These are phyloP conservation scores for Flaveria robusta DNA, from an alignment of 129 eudicot species.

Conservation along the genomic window DNA sequence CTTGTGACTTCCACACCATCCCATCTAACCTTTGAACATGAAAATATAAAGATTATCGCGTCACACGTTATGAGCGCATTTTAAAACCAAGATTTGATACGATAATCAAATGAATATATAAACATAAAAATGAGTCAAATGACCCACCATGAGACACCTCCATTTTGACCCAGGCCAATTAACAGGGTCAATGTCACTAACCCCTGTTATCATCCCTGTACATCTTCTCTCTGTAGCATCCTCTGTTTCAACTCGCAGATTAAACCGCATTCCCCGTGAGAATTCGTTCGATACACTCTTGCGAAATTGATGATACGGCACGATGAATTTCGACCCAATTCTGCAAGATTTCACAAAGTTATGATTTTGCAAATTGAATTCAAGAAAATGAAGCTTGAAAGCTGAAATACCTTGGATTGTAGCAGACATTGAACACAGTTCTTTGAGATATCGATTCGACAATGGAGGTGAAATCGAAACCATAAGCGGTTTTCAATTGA, in stretches of 20 bases:
- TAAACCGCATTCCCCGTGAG: slow-evolving; percentile 80
- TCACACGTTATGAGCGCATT: too few relatives aligned
- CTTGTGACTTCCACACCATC: slow-evolving; percentile 58
- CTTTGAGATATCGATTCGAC: slow-evolving; percentile 58
- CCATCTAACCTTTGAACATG: slow-evolving; percentile 77
- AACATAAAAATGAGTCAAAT: neutral
- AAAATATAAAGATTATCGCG: neutral
- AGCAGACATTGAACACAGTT: slow-evolving; percentile 56
- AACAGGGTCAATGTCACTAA: slow-evolving; percentile 62
- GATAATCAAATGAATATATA: too few relatives aligned
- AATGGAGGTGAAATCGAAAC: slow-evolving; percentile 43
- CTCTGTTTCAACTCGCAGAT: slow-evolving; percentile 77
- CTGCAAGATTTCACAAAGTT: slow-evolving; percentile 39
- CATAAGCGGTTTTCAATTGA: slow-evolving; percentile 47
- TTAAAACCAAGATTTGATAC: too few relatives aligned
- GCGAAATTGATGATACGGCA: slow-evolving; percentile 59
- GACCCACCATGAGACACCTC: slow-evolving; percentile 81
- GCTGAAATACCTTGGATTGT: slow-evolving; percentile 70
- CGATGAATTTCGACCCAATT: slow-evolving; percentile 57
- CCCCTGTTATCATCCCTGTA: slow-evolving; percentile 67
- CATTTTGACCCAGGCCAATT: slow-evolving; percentile 97
- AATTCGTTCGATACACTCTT: slow-evolving; percentile 57
- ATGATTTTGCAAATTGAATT: neutral
- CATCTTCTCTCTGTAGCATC: slow-evolving; percentile 87
- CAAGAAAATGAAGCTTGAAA: neutral